Evolutionary conservation across 345 rosid species (phyloP), one percentile per base, ranked within the genome.

Genomic region (Citrus hindsii): DNA sequence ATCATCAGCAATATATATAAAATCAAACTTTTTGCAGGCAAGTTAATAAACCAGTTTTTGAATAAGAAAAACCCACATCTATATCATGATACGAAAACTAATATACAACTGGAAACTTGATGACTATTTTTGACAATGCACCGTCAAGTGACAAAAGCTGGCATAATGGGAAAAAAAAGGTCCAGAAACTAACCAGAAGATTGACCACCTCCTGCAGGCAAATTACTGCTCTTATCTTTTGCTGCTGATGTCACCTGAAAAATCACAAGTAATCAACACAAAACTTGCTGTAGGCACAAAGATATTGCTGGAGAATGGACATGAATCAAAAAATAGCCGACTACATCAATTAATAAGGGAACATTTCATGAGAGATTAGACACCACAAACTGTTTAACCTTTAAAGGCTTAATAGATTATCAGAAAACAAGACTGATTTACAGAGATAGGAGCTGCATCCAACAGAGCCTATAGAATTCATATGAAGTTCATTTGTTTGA

Each of bases 161-260:
- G 22, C 40, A 65, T 66, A 42, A n/a, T 64, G n/a, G 10, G 10
- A 14, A 37, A 25, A 24, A 16, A 76, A 42, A 67, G 62, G 35
- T 46, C 51, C 13, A 58, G 72, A 71, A 67, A 85, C 89, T 86
- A 83, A 89, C 98, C 95, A 42, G 92, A 82, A 60, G 93, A 84
- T 85, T 88, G 92, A 58, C 83, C 86, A 58, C 83, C 86, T 55
- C 86, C 85, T 30, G 84, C 75, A 64, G 82, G 82, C 33, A 71
- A 80, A 80, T 59, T 77, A 22, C 86, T 63, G 78, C 74, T 91
- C 77, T 83, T 89, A 78, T 83, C 90, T 14, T 83, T 78, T 67
- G 80, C 59, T 76, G 84, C 94, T 25, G 90, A 69, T 14, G 89
- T 72, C 65, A 64, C 87, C 91, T 90, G 83, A 42, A 83, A 16